Conservation (phyloP, 257 asterid genomes). For the Oldenlandia corymbosa region DNA sequence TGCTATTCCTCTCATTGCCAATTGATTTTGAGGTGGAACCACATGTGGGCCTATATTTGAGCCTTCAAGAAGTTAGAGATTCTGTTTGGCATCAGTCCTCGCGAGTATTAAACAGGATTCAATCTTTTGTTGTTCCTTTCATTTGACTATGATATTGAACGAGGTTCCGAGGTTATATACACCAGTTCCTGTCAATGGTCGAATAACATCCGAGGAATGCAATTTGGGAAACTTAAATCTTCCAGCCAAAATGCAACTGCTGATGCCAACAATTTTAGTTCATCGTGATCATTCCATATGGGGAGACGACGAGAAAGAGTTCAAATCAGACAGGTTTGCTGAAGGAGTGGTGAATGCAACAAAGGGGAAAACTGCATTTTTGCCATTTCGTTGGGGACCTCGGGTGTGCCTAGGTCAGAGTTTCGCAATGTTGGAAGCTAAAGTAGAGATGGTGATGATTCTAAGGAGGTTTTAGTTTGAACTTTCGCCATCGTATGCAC, state of each 20-base stretch:
- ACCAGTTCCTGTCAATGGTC: slow-evolving; percentile 2
- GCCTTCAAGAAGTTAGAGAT: no score
- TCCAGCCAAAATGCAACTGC: slow-evolving; percentile 8
- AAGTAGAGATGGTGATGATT: slow-evolving; percentile 15
- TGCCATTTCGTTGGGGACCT: slow-evolving; percentile 22
- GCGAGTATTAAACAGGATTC: no score
- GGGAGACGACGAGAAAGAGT: slow-evolving; percentile 22
- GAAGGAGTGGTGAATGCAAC: slow-evolving; percentile 9
- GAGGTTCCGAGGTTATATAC: slow-evolving; percentile 24
- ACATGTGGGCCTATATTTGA: no score
- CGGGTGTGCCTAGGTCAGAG: slow-evolving; percentile 13
- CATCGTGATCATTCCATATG: slow-evolving; percentile 20
- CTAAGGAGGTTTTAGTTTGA: slow-evolving; percentile 15
- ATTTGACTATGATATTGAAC: slow-evolving; percentile 27
- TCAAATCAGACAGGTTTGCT: slow-evolving; percentile 21
- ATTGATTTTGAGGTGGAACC: no score
- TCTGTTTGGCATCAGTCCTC: no score
- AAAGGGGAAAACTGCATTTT: slow-evolving; percentile 5
- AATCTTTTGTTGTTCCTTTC: neutral
- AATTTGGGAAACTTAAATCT: slow-evolving; percentile 14
- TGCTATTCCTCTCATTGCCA: no score
- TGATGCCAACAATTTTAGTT: slow-evolving; percentile 17
- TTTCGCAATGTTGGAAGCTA: slow-evolving; percentile 19
- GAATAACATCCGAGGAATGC: slow-evolving; percentile 5
- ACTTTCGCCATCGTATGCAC: slow-evolving; percentile 18